phyloP scores from a whole-genome alignment of 2,329 filamentous ascomycete genomes.

The Paecilomyces variotii region DNA sequence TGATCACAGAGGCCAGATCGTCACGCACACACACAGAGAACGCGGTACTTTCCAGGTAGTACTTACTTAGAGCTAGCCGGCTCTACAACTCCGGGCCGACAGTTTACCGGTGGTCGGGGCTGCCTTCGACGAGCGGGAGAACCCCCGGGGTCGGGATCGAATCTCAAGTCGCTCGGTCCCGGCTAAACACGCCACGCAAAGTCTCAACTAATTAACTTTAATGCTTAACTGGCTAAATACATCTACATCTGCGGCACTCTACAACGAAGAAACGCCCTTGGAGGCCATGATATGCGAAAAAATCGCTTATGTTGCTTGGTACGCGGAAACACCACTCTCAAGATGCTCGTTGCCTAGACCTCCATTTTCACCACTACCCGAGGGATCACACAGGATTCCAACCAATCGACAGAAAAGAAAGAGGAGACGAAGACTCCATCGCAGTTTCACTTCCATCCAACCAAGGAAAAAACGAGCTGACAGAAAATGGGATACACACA shows the following conservation, averaged over 20 bases:
- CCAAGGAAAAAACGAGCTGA: background rate
- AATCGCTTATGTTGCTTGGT: background rate
- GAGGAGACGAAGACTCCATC: background rate
- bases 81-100: too few relatives aligned
- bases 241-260: too few relatives aligned
- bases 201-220: too few relatives aligned
- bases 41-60: too few relatives aligned
- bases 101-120: too few relatives aligned
- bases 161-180: background rate
- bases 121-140: background rate
- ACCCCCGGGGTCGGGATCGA: background rate
- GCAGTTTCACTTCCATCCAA: background rate
- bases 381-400: background rate
- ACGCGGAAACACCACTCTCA: background rate
- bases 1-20: too few relatives aligned
- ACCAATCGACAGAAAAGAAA: background rate
- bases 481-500: background rate
- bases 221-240: too few relatives aligned
- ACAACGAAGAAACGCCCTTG: background rate
- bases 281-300: background rate
- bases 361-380: background rate
- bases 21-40: too few relatives aligned
- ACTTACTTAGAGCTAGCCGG: too few relatives aligned
- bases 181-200: background rate
- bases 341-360: background rate